Evolutionary conservation across 176 grass and related monocot genomes (phyloP).

Genomic region (Alopecurus myosuroides): DNA sequence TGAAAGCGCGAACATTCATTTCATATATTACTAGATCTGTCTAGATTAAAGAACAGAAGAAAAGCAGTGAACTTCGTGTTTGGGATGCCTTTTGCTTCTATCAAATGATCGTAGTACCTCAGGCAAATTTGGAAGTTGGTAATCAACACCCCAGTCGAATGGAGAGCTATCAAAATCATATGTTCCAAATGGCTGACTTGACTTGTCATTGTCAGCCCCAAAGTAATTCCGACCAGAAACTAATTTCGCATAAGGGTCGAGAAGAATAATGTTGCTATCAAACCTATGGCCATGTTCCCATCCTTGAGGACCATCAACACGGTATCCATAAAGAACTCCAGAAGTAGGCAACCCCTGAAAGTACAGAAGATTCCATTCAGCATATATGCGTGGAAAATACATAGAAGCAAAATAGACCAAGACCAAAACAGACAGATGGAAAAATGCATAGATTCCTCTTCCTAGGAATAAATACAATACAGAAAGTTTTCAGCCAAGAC

Average conservation of each 20-base stretch:
- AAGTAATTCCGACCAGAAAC: slow-evolving; percentile 79
- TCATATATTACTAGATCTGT: slow-evolving; percentile 99
- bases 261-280: slow-evolving; percentile 74
- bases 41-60: slow-evolving; percentile 52
- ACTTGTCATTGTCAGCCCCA: slow-evolving; percentile 49
- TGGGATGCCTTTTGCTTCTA: slow-evolving; percentile 3
- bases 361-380: slow-evolving; percentile 12
- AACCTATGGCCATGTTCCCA: slow-evolving; percentile 79
- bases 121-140: slow-evolving; percentile 74
- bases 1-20: slow-evolving; percentile 94
- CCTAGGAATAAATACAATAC: neutral
- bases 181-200: slow-evolving; percentile 57
- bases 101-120: slow-evolving; percentile 59
- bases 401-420: slow-evolving; percentile 16
- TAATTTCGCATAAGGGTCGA: slow-evolving; percentile 96
- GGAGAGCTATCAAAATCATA: slow-evolving; percentile 74
- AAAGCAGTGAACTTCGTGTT: slow-evolving; percentile 27
- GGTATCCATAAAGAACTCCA: slow-evolving; percentile 87
- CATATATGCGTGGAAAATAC: slow-evolving; percentile 6
- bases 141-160: slow-evolving; percentile 92
- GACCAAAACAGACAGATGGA: neutral
- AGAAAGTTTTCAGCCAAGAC: neutral
- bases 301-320: slow-evolving; percentile 65
- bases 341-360: slow-evolving; percentile 74
- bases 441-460: neutral